These are phyloP conservation scores for Candida albicans DNA, from an alignment of 1,139 yeast genomes.

Conservation along the genomic window DNA sequence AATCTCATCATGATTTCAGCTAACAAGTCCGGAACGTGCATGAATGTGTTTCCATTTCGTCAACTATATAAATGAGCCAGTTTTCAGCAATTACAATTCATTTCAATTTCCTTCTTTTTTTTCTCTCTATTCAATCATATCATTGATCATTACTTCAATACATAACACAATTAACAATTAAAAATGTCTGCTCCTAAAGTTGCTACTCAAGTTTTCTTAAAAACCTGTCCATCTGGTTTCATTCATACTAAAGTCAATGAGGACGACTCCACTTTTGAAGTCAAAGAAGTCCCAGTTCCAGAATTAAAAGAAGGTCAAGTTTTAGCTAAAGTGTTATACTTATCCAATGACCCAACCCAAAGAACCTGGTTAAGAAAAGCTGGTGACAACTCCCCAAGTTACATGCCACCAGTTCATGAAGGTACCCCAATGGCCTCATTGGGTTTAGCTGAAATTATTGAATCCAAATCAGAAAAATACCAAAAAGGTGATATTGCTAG, in stretches of 20 bases:
- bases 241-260: conserved; percentile 19
- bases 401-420: conserved; percentile 46
- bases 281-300: conserved; percentile 13
- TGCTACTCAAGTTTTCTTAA: conserved; percentile 16
- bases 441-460: conserved; percentile 52
- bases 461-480: conserved; percentile 39
- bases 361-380: conserved; percentile 42
- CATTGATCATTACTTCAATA: no score
- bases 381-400: conserved; percentile 27
- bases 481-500: conserved; percentile 45
- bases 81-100: no score
- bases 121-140: no score
- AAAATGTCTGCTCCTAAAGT: conserved; percentile 11
- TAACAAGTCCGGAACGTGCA: background rate
- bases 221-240: conserved; percentile 17
- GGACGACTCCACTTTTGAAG: conserved; percentile 24
- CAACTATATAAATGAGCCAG: background rate
- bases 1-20: background rate
- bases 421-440: conserved; percentile 52
- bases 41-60: background rate
- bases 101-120: no score
- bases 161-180: background rate
- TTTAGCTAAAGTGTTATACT: conserved; percentile 44
- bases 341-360: conserved; percentile 74
- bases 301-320: conserved; percentile 43